A percentile compares a stretch with the other conserved stretches of the same genome.
phyloP scores from a whole-genome alignment of 805 yeast species.

The Wickerhamomyces xylosicus region DNA sequence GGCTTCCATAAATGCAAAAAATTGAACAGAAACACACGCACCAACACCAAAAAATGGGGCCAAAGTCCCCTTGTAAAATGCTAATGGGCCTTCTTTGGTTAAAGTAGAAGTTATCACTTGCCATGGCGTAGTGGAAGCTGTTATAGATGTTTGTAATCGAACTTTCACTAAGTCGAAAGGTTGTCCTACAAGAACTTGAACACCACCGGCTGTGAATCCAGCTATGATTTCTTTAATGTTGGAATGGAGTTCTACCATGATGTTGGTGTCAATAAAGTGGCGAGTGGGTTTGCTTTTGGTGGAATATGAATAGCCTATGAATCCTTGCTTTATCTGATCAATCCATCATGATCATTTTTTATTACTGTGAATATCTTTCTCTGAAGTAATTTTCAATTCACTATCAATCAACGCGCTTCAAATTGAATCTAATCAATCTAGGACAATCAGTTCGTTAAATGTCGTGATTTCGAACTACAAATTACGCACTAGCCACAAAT shows the following conservation, averaged over 20 bases:
- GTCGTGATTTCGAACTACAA: too few relatives aligned
- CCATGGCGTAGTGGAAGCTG: conserved; percentile 62
- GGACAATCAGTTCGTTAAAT: too few relatives aligned
- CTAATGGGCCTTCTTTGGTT: conserved; percentile 72
- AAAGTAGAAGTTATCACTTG: conserved; percentile 67
- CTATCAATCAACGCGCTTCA: too few relatives aligned
- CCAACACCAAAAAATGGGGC: conserved; percentile 94
- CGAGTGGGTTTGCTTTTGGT: too few relatives aligned
- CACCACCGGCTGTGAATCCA: conserved; percentile 93
- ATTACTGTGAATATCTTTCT: too few relatives aligned
- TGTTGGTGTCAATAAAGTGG: too few relatives aligned
- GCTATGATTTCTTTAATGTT: conserved; percentile 52
- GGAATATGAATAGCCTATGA: too few relatives aligned
- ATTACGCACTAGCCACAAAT: too few relatives aligned
- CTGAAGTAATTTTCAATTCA: too few relatives aligned
- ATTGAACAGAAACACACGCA: conserved; percentile 93
- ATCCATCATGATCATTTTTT: too few relatives aligned
- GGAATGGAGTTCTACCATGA: not conserved
- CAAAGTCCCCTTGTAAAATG: conserved; percentile 87
- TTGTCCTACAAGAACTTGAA: conserved; percentile 87
- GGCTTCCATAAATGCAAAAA: conserved; percentile 84
- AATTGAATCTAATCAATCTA: too few relatives aligned
- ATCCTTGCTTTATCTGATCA: too few relatives aligned
- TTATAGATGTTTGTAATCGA: conserved; percentile 84
- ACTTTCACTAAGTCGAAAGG: conserved; percentile 95